These are phyloP conservation scores for Ramaria rubella DNA, from an alignment of 768 basidiomycete genomes.

Conservation along the genomic window DNA sequence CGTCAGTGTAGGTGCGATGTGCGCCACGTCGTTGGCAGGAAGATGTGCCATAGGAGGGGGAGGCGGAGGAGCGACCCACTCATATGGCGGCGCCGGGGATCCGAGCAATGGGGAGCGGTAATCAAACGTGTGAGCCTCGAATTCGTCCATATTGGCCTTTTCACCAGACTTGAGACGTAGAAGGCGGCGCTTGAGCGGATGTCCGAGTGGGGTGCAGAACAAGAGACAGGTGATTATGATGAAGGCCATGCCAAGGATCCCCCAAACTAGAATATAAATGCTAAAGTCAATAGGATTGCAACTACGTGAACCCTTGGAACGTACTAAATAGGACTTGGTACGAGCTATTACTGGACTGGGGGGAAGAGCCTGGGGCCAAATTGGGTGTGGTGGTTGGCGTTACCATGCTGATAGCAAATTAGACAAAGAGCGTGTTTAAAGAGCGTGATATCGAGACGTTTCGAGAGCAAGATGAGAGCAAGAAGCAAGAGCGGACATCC, in stretches of 20 bases:
- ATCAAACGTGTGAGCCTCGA: background rate
- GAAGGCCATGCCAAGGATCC: background rate
- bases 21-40: background rate
- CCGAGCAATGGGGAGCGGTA: background rate
- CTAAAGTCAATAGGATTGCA: too few relatives aligned
- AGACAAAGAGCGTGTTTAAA: background rate
- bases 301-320: too few relatives aligned
- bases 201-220: background rate
- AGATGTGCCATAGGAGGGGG: background rate
- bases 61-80: background rate
- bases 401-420: background rate
- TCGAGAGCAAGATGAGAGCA: background rate
- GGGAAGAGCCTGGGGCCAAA: background rate
- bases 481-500: background rate
- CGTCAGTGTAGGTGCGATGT: background rate
- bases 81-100: background rate
- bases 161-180: background rate
- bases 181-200: background rate
- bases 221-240: background rate
- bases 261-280: too few relatives aligned
- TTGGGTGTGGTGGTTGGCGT: background rate
- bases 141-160: background rate
- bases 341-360: background rate
- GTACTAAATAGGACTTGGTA: background rate
- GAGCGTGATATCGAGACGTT: background rate